Base-by-base conservation (phyloP, 192 early-diverging fungal species). In the Backusella tarrabulga region DNA sequence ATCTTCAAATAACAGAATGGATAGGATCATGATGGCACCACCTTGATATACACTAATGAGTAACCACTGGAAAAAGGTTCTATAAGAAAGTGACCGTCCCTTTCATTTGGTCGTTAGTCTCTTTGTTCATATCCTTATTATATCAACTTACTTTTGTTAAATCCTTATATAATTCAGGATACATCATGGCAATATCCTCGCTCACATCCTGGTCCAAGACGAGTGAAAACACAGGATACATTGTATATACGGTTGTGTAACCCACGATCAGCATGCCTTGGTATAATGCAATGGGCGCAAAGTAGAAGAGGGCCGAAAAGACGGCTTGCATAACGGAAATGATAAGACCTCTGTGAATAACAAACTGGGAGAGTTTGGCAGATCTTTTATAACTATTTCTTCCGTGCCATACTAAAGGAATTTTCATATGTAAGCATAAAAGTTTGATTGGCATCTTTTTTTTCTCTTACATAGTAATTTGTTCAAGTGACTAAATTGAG, bases 311-410 rank as follows among this genome's bases (percentile, higher is more conserved):
- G 0, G 97, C 92, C 5, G 95, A 97, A 77, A 99, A 99, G 21
- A 99, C 97, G 0, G 96, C 96, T 85, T 99, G 97, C 91, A 99
- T 99, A 29, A 99, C 92, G 0, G 97, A 97, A 72, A 99, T 99
- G 73, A 99, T 99, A 68, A 99, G 81, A 52, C 97, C 97, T 75
- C 97, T 94, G 83, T 99, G 97, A 72, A 99, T 97, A 15, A 99
- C 95, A 87, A 99, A 99, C 81, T 99, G 97, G 14, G 93, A 92
- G 52, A 99, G 85, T 81, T 97, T 97, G 9, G 96, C 94, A 7
- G 97, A 97, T 21, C 97, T 92, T 76, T 97, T 93, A 84, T 96
- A 98, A 80, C 92, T 94, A 83, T 98, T 97, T 71, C 97, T 90
- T 29, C 97, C 97, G 73, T 98, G 97, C 97, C 96, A 97, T 54